Evolutionary conservation across 2,329 filamentous ascomycete species (phyloP).

Genomic region (Annulohypoxylon truncatum): DNA sequence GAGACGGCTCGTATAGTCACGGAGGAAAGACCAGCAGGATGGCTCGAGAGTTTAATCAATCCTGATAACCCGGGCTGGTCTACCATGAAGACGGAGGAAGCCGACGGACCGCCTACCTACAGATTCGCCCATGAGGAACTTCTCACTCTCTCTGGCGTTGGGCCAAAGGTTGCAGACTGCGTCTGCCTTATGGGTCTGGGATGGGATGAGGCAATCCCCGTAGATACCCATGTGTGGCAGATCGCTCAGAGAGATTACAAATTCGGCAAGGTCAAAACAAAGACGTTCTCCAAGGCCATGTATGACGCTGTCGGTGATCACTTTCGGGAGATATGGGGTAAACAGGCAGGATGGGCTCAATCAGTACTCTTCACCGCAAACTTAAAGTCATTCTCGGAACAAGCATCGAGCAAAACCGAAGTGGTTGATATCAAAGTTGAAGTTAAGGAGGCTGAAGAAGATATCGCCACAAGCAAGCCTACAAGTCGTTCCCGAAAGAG

Average conservation of each 20-base stretch:
- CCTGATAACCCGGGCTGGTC: conserved; percentile 73
- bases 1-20: conserved; percentile 83
- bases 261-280: conserved; percentile 84
- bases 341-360: conserved; percentile 96
- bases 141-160: conserved; percentile 84
- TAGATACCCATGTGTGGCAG: conserved; percentile 99
- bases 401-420: conserved; percentile 56
- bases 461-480: conserved; percentile 23
- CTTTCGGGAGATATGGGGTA: conserved; percentile 90
- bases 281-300: conserved; percentile 86
- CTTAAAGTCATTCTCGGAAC: conserved; percentile 83
- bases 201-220: conserved; percentile 94
- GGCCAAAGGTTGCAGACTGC: conserved; percentile 96
- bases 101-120: conserved; percentile 71
- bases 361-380: conserved; percentile 97
- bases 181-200: conserved; percentile 96
- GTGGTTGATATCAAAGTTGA: conserved; percentile 45
- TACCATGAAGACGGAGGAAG: conserved; percentile 61
- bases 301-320: conserved; percentile 92
- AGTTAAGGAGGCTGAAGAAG: conserved; percentile 38
- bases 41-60: conserved; percentile 84
- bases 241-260: conserved; percentile 97
- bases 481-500: conserved; percentile 41
- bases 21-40: conserved; percentile 73
- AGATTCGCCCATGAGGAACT: conserved; percentile 83